Evolutionary conservation across 805 yeast genomes (phyloP), one percentile per base, ranked within the genome.

Genomic region (Cyberlindnera lachancei): DNA sequence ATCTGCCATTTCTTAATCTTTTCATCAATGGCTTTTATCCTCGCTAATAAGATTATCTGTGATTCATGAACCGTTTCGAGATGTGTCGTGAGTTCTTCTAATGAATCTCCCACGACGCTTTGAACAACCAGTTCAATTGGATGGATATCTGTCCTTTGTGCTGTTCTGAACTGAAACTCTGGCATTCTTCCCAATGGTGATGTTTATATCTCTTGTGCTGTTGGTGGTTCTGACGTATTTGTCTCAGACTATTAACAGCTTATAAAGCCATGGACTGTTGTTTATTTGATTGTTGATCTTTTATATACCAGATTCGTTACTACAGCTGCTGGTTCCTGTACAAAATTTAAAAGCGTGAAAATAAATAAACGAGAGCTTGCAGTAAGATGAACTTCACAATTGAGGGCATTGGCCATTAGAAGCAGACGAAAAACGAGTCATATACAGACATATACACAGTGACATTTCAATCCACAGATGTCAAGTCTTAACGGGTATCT

Each of bases 121-220:
- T 75, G 82, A 0, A 75, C 79, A 3, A 74, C 64, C 18, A 74
- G 57, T 38, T 75, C 83, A 27, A 75, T 64, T 0, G 80, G 79
- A 46, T 75, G 81, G 12, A 74, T 58, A 19, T 68, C 66, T 6
- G 35, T 14, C 12, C 23, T 15, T 23, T 31, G 18, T 3, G 41
- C 19, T 3, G 36, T 23, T 14, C 30, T 31, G 34, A 45, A 45
- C 14, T 39, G 43, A 35, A 45, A 45, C 15, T 43, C 45, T 15
- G 31, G 31, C 31, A 29, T 29, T 10, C 16, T 7, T 22, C 13
- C 24, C n/a, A n/a, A n/a, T n/a, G n/a, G n/a, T n/a, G n/a, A n/a
- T n/a, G n/a, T n/a, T n/a, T n/a, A n/a, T n/a, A n/a, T n/a, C n/a
- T n/a, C n/a, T n/a, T n/a, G n/a, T n/a, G n/a, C n/a, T n/a, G n/a